Evolutionary conservation across 2,329 filamentous ascomycete genomes (phyloP).

Genomic region (Xylariaceae sp.): DNA sequence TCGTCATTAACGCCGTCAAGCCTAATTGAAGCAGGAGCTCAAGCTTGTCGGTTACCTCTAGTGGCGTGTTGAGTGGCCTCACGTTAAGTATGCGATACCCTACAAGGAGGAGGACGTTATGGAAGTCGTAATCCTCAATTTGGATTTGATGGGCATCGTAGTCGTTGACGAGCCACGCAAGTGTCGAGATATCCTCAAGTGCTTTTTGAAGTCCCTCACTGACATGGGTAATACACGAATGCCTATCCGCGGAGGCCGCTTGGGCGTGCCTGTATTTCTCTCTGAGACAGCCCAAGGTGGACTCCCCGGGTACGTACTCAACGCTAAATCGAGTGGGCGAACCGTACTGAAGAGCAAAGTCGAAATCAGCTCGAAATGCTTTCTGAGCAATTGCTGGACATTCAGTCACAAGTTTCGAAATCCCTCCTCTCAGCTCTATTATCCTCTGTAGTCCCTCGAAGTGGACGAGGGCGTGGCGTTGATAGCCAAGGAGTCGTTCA

Average conservation of each 20-base stretch:
- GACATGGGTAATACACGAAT: background rate
- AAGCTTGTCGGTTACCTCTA: background rate
- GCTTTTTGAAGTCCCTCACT: slow-evolving; percentile 13
- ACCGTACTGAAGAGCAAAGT: slow-evolving; percentile 34
- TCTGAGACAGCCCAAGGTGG: slow-evolving; percentile 7
- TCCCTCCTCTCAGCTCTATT: slow-evolving; percentile 41
- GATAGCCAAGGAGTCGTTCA: slow-evolving; percentile 32
- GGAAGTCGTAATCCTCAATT: slow-evolving; percentile 33
- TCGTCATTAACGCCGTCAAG: slow-evolving; percentile 36
- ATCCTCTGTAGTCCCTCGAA: slow-evolving; percentile 40
- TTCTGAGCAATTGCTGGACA: slow-evolving; percentile 33
- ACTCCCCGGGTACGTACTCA: slow-evolving; percentile 6
- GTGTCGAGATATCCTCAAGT: slow-evolving; percentile 23
- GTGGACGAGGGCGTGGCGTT: slow-evolving; percentile 36
- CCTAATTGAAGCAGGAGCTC: slow-evolving; percentile 36
- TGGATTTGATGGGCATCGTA: slow-evolving; percentile 3
- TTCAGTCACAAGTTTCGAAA: slow-evolving; percentile 24
- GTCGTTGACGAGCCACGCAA: slow-evolving; percentile 32
- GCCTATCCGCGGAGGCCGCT: background rate
- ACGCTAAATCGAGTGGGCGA: slow-evolving; percentile 25
- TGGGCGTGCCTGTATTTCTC: background rate
- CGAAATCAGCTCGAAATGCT: slow-evolving; percentile 35
- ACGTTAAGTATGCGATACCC: slow-evolving; percentile 37
- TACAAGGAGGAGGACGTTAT: slow-evolving; percentile 34
- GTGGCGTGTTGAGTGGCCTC: slow-evolving; percentile 18